Evolutionary conservation across 208 protist species (phyloP), one percentile per base, ranked within the genome.

Genomic region (Giardia muris): DNA sequence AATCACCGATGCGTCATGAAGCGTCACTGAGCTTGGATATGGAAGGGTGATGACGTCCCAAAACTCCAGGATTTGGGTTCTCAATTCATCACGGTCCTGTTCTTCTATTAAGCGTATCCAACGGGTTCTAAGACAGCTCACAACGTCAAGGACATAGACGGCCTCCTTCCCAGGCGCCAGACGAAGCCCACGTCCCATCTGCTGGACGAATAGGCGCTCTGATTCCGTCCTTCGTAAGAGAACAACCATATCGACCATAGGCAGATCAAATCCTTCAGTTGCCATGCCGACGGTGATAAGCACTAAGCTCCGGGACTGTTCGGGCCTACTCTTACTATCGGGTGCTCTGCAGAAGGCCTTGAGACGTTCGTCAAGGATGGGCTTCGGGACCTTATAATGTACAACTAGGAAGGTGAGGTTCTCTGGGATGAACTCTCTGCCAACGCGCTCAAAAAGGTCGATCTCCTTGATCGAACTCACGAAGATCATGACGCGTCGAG

Each of bases 221-320:
- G 87, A 90, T 10, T 90, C 43, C 48, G 87, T 90, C 48, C 45
- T 47, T 19, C 87, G 1, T 0, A 22, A 22, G 4, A 90, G 19
- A 47, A 90, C 10, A 22, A 90, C 87, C 2, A 22, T 47, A 47
- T 90, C 87, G 19, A 90, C n/a, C 2, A 47, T 30, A 4, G 1
- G 87, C 2, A 90, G n/a, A 47, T 90, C 87, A 47, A 47, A 90
- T 4, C 87, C 87, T 90, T 90, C 87, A 1, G 87, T 90, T 90
- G 87, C 87, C 87, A 90, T 90, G 2, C 43, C 87, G 48, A 90
- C 87, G 43, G 87, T 90, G 43, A 47, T 30, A 43, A 90, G 2
- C 10, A 47, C 87, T 39, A 76, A 76, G 19, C 57, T 76, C 19
- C 30, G 19, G n/a, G 42, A 43, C n/a, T 90, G 2, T 48, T 2